Base-by-base conservation (phyloP, 495 filamentous ascomycete genomes). In the Daldinia caldariorum region DNA sequence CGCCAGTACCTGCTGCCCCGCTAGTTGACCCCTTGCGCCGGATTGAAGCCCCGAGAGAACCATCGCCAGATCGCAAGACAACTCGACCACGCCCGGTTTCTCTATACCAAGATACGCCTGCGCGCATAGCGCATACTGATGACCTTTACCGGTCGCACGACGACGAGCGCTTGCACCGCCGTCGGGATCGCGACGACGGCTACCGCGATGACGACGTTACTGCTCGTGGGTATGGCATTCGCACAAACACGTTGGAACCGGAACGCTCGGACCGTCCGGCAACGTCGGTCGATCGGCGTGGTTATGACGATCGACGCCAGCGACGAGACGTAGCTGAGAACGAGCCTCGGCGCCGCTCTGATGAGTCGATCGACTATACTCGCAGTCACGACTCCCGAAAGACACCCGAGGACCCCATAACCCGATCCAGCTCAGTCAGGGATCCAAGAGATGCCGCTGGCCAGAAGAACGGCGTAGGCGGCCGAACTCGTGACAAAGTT, bases 211-310 rank as follows among this genome's bases (percentile, higher is more conserved):
- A 81, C 2, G 73, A 71, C 37, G 69, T 85, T 22, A 55, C 67
- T 6, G 14, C 74, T 12, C 80, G 83, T 29, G 83, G 83, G 1
- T 85, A 83, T 50, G 83, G 83, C 53, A 78, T 85, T 54, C 79
- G 80, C 18, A 74, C 81, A 18, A 79, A 82, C 18, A 58, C 78
- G 13, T 61, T 77, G 16, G 74, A 74, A 6, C 32, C 66, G 22
- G 75, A 79, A 8, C 78, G 76, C 8, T 69, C 58, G 16, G 71
- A 60, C 22, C 73, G 68, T 22, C 64, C 66, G 2, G 56, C 73
- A 55, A 66, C 76, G 14, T 72, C 72, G 7, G 57, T 67, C 7
- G 76, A 79, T 18, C 60, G 57, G 13, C 63, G 70, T 14, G 71
- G 77, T 53, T 70, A 74, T 18, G 81, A 83, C 22, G 79, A 82